Evolutionary conservation across 306 rosid species (phyloP), one percentile per base, ranked within the genome.

Genomic region (Canavalia ensiformis): DNA sequence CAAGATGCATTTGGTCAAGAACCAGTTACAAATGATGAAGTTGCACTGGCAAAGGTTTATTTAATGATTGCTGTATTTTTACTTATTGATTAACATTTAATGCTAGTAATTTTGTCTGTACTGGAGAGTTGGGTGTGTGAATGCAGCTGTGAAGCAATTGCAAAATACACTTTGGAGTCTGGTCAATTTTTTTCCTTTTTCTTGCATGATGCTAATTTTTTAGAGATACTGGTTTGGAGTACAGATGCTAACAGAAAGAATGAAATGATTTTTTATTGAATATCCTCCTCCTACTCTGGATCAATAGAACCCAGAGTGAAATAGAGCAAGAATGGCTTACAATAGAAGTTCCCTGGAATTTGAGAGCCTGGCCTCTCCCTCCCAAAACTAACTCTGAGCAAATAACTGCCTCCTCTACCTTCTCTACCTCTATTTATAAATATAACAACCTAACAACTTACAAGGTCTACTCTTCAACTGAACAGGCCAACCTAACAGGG

Each of bases 1-100:
- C 84, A 87, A 83, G 87, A 86, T 67, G 98, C 87, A 18, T 89
- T 95, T 81, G 83, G 86, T 81, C 87, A 86, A 81, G 92, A 83
- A 68, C 83, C 76, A 39, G 77, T 84, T 28, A 76, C 80, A 58
- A 77, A 79, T 37, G 54, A 47, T 79, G 91, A 77, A 75, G 39
- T 50, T 55, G 35, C 88, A 12, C 78, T 78, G 46, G 45, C 72
- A 52, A 80, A 66, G 97, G 97, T 92, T 56, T 68, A 11, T 60
- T 72, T 35, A 49, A 65, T 49, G 52, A 63, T 68, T 51, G 7
- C 47, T 79, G 28, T 78, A 35, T 59, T 51, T 72, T 49, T 72
- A 51, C 25, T 51, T 58, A 63, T 57, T 56, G 70, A 57, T 64
- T 56, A 68, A 54, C 52, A 31, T 67, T 28, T 55, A 58, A 35